These are phyloP conservation scores for Ogataea philodendri DNA, from an alignment of 805 yeast genomes.

Conservation along the genomic window DNA sequence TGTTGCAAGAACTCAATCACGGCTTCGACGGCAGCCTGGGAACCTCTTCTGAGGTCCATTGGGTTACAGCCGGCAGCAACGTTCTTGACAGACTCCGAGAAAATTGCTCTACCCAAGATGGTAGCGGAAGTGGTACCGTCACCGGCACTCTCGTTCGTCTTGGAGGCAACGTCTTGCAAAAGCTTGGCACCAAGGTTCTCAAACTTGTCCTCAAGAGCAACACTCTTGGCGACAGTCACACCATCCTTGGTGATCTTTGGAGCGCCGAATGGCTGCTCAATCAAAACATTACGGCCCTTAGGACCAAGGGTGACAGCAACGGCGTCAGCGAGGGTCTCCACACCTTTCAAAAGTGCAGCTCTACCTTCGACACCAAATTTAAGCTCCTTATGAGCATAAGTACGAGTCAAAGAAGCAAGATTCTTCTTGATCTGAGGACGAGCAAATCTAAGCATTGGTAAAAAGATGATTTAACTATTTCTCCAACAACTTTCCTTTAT, in stretches of 20 bases:
- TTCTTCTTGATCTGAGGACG: constrained; percentile 43
- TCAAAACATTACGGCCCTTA: constrained; percentile 93
- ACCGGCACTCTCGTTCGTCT: constrained; percentile 97
- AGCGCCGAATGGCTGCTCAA: constrained; percentile 94
- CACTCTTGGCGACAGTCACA: constrained; percentile 91
- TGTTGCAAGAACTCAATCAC: constrained; percentile 80
- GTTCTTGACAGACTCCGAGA: constrained; percentile 91
- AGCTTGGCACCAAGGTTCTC: constrained; percentile 96
- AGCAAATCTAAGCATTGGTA: constrained; percentile 47
- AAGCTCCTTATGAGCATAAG: constrained; percentile 80
- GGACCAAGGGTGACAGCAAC: constrained; percentile 97
- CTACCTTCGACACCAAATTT: constrained; percentile 97
- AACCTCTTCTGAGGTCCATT: constrained; percentile 95
- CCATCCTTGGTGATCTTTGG: constrained; percentile 99
- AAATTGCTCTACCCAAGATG: constrained; percentile 90
- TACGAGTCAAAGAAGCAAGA: constrained; percentile 44
- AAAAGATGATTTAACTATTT: constrained; percentile 6
- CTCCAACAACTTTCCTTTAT: constrained; percentile 9
- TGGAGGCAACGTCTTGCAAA: constrained; percentile 93
- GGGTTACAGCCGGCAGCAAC: constrained; percentile 99
- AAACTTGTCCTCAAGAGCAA: constrained; percentile 80
- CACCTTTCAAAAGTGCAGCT: constrained; percentile 91
- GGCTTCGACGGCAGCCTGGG: constrained; percentile 94
- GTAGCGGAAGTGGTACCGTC: constrained; percentile 99
- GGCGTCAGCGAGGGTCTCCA: constrained; percentile 91